These are phyloP conservation scores for Cadophora sp. DNA, from an alignment of 2,329 filamentous ascomycete genomes.

Conservation along the genomic window DNA sequence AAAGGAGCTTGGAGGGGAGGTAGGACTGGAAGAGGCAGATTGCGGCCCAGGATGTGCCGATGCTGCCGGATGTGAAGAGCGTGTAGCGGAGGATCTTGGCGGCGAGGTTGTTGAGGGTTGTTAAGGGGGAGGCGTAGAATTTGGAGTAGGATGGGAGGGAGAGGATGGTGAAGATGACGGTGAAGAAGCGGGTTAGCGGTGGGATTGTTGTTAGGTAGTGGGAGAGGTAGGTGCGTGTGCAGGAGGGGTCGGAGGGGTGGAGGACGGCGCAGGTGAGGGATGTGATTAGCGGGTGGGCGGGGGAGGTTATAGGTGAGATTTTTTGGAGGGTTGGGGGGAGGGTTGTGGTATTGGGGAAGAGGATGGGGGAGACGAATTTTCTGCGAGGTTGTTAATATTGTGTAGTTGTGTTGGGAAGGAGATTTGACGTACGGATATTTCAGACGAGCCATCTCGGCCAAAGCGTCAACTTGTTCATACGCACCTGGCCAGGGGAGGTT, in stretches of 20 bases:
- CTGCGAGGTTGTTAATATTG: slow-evolving; percentile 50
- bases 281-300: slow-evolving; percentile 86
- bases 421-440: slow-evolving; percentile 76
- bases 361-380: slow-evolving; percentile 81
- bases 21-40: slow-evolving; percentile 88
- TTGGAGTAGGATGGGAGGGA: slow-evolving; percentile 72
- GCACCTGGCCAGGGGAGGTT: slow-evolving; percentile 76
- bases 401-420: slow-evolving; percentile 9
- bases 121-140: slow-evolving; percentile 73
- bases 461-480: slow-evolving; percentile 78
- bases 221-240: slow-evolving; percentile 83
- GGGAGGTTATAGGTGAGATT: slow-evolving; percentile 79
- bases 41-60: slow-evolving; percentile 86
- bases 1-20: slow-evolving; percentile 75
- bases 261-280: slow-evolving; percentile 88
- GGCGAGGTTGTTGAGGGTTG: slow-evolving; percentile 70
- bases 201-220: slow-evolving; percentile 89
- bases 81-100: slow-evolving; percentile 75
- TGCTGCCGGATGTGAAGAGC: slow-evolving; percentile 80
- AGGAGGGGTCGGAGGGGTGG: slow-evolving; percentile 88
- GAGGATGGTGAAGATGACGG: slow-evolving; percentile 71
- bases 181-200: slow-evolving; percentile 76
- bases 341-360: slow-evolving; percentile 76
- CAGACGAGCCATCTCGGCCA: slow-evolving; percentile 81
- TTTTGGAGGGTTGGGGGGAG: slow-evolving; percentile 70